A percentile compares a stretch with the other conserved stretches of the same genome.
Evolutionary conservation across 352 stramenopile genomes (phyloP).

Genomic region (Pythium myriotylum): DNA sequence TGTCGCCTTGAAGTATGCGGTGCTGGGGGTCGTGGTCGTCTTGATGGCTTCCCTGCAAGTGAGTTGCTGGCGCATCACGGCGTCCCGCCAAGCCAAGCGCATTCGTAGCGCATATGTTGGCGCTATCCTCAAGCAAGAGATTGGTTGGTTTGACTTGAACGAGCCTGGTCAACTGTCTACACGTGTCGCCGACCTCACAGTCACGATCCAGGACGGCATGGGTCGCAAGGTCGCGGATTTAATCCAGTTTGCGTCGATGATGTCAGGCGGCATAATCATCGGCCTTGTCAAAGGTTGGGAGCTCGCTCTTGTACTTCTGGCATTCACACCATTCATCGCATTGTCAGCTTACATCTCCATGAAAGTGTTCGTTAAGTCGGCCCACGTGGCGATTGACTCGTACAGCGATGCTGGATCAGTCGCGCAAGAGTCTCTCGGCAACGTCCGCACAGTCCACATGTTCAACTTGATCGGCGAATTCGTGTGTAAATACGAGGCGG

Average conservation of each 20-base stretch:
- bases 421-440: slow-evolving; percentile 39
- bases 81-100: slow-evolving; percentile 9
- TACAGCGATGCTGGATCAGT: slow-evolving; percentile 38
- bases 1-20: slow-evolving; percentile 1
- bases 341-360: slow-evolving; percentile 18
- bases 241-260: slow-evolving; percentile 36
- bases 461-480: slow-evolving; percentile 36
- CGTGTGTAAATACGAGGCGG: slow-evolving; percentile 33
- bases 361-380: background rate
- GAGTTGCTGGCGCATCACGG: slow-evolving; percentile 4
- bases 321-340: slow-evolving; percentile 40
- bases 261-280: slow-evolving; percentile 37
- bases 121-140: slow-evolving; percentile 3
- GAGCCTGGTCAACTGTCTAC: slow-evolving; percentile 37
- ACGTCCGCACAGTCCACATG: slow-evolving; percentile 47
- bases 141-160: slow-evolving; percentile 5
- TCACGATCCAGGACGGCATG: slow-evolving; percentile 19
- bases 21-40: slow-evolving; percentile 1
- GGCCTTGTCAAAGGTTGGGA: slow-evolving; percentile 45
- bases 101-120: slow-evolving; percentile 1
- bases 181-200: slow-evolving; percentile 45
- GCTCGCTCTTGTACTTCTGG: slow-evolving; percentile 45
- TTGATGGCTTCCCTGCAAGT: slow-evolving; percentile 1
- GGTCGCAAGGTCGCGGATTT: slow-evolving; percentile 35
- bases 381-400: slow-evolving; percentile 21